Evolutionary conservation across 345 rosid genomes (phyloP).

Genomic region (Theobroma cacao): DNA sequence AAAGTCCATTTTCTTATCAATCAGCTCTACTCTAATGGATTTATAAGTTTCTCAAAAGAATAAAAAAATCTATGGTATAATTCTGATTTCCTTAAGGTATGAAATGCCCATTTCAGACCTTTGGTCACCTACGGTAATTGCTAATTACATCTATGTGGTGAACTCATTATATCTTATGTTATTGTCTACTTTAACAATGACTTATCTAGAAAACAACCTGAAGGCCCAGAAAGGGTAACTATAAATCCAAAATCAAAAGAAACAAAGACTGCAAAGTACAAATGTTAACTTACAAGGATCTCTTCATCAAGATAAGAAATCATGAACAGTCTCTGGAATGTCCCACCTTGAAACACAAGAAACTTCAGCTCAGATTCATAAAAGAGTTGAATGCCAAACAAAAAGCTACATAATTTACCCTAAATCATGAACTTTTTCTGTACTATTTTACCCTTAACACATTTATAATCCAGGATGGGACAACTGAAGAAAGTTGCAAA

Average conservation of each 20-base stretch:
- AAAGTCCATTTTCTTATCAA: neutral
- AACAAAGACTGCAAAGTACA: neutral
- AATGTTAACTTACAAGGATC: constrained; percentile 62
- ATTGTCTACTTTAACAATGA: neutral
- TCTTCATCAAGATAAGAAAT: constrained; percentile 95
- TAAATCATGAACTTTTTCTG: neutral
- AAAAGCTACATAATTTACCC: neutral
- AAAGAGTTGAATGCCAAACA: neutral
- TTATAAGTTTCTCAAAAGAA: neutral
- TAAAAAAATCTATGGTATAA: neutral
- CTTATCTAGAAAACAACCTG: neutral
- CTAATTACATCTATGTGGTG: neutral
- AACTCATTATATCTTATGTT: neutral
- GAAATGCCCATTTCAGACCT: neutral
- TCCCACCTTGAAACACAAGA: constrained; percentile 56
- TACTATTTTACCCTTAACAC: neutral
- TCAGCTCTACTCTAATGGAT: neutral
- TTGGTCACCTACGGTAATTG: neutral
- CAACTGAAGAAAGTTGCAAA: neutral
- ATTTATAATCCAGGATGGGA: neutral
- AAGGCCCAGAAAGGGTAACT: constrained; percentile 4
- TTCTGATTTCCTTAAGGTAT: neutral
- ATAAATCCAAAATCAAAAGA: neutral
- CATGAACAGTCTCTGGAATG: constrained; percentile 87
- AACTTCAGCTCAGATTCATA: constrained; percentile 11